A percentile compares a stretch with the other conserved stretches of the same genome.
phyloP scores from a whole-genome alignment of 2,329 filamentous ascomycete genomes.

The Trichoderma sp. region DNA sequence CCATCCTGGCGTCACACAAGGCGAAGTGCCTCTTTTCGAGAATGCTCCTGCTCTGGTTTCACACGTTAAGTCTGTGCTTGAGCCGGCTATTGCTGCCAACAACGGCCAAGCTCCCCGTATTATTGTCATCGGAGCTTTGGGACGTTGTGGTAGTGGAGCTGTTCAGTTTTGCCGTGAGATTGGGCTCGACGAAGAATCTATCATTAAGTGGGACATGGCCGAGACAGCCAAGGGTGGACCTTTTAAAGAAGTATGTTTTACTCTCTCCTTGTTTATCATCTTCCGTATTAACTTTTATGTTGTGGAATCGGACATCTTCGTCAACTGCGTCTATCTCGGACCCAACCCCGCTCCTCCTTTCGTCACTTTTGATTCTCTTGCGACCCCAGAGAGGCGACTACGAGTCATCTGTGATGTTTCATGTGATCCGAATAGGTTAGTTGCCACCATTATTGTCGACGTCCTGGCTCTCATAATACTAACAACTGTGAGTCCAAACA shows the following conservation, averaged over 20 bases:
- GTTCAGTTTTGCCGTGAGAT: neutral
- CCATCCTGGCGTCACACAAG: neutral
- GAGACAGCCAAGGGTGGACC: neutral
- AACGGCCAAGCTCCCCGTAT: constrained; percentile 7
- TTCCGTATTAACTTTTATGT: neutral
- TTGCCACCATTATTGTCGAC: too few species aligned
- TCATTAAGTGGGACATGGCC: neutral
- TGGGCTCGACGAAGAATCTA: neutral
- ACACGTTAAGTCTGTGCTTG: neutral
- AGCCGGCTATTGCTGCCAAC: neutral
- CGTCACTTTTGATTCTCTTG: neutral
- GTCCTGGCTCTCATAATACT: neutral
- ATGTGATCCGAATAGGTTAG: constrained; percentile 55
- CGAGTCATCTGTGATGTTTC: neutral
- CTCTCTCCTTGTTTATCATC: neutral
- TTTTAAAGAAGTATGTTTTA: neutral
- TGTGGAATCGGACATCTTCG: neutral
- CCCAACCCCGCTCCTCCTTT: neutral
- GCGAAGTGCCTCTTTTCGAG: neutral
- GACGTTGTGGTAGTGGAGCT: constrained; percentile 2
- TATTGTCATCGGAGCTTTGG: constrained; percentile 4
- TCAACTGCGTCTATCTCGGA: constrained; percentile 1
- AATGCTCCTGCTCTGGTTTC: neutral
- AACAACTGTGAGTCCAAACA: constrained; percentile 55
- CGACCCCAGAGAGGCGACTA: neutral